Conservation (phyloP, 192 early-diverging fungal species). For the Funneliformis geosporum region DNA sequence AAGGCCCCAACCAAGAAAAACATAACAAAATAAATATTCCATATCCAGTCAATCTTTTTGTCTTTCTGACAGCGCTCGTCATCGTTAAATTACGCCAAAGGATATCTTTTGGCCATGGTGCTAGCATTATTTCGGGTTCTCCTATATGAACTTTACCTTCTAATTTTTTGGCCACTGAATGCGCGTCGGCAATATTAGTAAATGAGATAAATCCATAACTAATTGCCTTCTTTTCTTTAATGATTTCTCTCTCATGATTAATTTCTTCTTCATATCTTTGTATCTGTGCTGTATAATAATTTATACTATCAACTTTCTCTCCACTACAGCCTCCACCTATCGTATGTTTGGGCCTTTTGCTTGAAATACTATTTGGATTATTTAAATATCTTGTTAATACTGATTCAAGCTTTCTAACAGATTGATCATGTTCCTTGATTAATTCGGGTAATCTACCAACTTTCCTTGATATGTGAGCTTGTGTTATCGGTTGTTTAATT, state of each 20-base stretch:
- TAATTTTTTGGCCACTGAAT: constrained; percentile 48
- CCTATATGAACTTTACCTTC: constrained; percentile 32
- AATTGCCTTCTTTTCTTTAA: constrained; percentile 53
- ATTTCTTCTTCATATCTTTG: constrained; percentile 59
- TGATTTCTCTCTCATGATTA: constrained; percentile 47
- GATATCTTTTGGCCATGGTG: constrained; percentile 76
- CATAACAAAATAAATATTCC: constrained; percentile 57
- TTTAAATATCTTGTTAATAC: constrained; percentile 59
- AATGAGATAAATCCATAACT: constrained; percentile 76
- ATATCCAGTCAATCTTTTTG: constrained; percentile 44
- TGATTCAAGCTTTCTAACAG: constrained; percentile 65
- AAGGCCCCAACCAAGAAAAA: constrained; percentile 70
- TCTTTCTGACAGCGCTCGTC: constrained; percentile 6
- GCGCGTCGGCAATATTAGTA: constrained; percentile 51
- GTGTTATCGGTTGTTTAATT: constrained; percentile 46
- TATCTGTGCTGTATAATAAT: constrained; percentile 67
- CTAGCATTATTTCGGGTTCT: constrained; percentile 47
- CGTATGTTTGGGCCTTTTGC: constrained; percentile 45
- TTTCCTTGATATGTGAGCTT: constrained; percentile 67
- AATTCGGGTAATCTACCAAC: constrained; percentile 64
- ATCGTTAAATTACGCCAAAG: constrained; percentile 71
- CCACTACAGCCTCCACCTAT: constrained; percentile 42
- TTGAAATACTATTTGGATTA: constrained; percentile 38
- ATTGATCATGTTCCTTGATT: constrained; percentile 63
- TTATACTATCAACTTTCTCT: constrained; percentile 65